These are phyloP conservation scores for Obba rivulosa DNA, from an alignment of 768 basidiomycete species.

Conservation along the genomic window DNA sequence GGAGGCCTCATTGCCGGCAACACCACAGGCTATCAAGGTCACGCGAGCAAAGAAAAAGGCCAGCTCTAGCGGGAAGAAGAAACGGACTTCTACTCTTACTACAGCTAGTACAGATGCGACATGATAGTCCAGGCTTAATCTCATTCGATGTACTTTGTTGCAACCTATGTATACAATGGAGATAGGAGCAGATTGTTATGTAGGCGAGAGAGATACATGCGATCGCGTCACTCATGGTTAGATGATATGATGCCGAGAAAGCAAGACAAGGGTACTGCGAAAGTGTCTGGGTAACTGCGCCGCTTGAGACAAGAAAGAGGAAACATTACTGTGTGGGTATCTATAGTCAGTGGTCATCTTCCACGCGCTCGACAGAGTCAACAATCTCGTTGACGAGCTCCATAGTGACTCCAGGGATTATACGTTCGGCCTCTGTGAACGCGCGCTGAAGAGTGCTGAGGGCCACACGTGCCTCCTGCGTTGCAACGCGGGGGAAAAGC, in stretches of 20 bases:
- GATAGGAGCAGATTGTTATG: constrained; percentile 13
- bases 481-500: constrained; percentile 89
- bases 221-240: constrained; percentile 2
- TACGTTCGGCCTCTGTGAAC: constrained; percentile 90
- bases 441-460: constrained; percentile 85
- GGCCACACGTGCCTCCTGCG: constrained; percentile 86
- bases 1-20: constrained; percentile 31
- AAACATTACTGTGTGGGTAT: neutral
- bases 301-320: neutral
- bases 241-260: constrained; percentile 1
- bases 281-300: constrained; percentile 5
- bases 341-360: constrained; percentile 53
- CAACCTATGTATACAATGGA: constrained; percentile 23
- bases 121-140: constrained; percentile 11
- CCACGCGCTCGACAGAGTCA: constrained; percentile 87
- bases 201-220: constrained; percentile 2
- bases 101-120: constrained; percentile 7
- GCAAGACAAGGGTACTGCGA: constrained; percentile 2
- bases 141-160: constrained; percentile 16
- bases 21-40: constrained; percentile 71
- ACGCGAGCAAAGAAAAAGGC: constrained; percentile 64
- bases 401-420: constrained; percentile 91
- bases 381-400: constrained; percentile 94
- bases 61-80: constrained; percentile 57
- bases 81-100: constrained; percentile 37